These are phyloP conservation scores for Arctium minus DNA, from an alignment of 129 eudicot genomes.

Conservation along the genomic window DNA sequence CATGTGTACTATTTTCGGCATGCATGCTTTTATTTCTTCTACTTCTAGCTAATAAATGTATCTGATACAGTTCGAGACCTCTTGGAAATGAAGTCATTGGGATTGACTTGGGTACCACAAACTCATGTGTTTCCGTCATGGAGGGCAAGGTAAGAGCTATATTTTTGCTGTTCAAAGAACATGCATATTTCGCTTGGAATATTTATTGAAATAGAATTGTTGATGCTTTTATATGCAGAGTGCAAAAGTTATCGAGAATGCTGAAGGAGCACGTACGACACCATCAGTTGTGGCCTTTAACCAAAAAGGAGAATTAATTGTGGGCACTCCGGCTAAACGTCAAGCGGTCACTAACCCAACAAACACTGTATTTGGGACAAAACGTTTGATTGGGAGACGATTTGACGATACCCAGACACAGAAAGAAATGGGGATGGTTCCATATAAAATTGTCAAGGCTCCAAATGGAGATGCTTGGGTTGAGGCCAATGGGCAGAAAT, in stretches of 20 bases:
- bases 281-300: slow-evolving; percentile 93
- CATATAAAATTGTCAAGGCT: slow-evolving; percentile 81
- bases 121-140: slow-evolving; percentile 96
- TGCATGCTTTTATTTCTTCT: neutral
- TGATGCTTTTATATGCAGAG: slow-evolving; percentile 32
- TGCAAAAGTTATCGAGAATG: slow-evolving; percentile 85
- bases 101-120: slow-evolving; percentile 96
- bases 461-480: slow-evolving; percentile 99
- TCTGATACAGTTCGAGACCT: slow-evolving; percentile 61
- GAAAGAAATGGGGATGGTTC: slow-evolving; percentile 94
- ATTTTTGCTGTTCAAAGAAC: neutral
- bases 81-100: slow-evolving; percentile 91
- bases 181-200: neutral
- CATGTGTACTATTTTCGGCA: neutral
- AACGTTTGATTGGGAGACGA: slow-evolving; percentile 87
- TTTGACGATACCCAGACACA: slow-evolving; percentile 82
- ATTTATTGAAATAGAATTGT: neutral
- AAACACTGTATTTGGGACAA: slow-evolving; percentile 80
- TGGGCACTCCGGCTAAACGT: slow-evolving; percentile 95
- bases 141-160: slow-evolving; percentile 74
- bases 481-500: slow-evolving; percentile 89
- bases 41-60: neutral
- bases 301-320: slow-evolving; percentile 82
- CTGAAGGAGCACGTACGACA: slow-evolving; percentile 94
- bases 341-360: slow-evolving; percentile 97